These are phyloP conservation scores for Geosmithia morbida DNA, from an alignment of 2,329 filamentous ascomycete species.

Conservation along the genomic window DNA sequence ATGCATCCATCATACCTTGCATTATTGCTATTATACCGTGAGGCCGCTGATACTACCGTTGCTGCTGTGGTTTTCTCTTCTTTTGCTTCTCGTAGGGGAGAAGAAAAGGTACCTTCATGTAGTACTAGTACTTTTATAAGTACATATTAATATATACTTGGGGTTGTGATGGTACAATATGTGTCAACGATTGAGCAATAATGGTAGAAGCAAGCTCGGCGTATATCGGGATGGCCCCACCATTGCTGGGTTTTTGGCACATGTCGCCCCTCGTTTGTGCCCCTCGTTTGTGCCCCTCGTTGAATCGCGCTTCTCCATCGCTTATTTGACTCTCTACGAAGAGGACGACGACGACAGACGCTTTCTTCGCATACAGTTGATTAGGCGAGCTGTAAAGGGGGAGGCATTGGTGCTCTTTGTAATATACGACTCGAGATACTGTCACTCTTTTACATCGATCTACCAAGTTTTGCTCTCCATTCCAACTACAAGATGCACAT, in stretches of 20 bases:
- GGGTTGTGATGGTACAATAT: not conserved
- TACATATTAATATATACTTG: not conserved
- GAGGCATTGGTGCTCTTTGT: not conserved
- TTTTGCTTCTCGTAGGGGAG: too few relatives aligned
- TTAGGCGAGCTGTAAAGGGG: not conserved
- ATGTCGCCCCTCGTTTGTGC: too few relatives aligned
- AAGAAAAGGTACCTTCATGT: too few relatives aligned
- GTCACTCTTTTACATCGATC: not conserved
- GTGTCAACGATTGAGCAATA: not conserved
- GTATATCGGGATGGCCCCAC: not conserved
- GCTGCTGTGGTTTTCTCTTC: too few relatives aligned
- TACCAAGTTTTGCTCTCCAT: not conserved
- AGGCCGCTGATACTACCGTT: too few relatives aligned
- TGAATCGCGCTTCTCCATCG: not conserved
- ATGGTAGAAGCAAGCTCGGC: not conserved
- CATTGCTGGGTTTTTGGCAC: not conserved
- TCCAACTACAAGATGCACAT: conserved; percentile 34
- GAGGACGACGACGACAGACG: not conserved
- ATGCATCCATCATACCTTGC: too few relatives aligned
- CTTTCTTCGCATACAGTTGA: not conserved
- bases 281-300: not conserved
- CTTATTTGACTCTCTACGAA: not conserved
- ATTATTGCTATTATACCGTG: too few relatives aligned
- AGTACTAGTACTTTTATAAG: too few relatives aligned
- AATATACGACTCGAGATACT: too few relatives aligned